Conservation (phyloP, 192 early-diverging fungal genomes). For the Coemansia sp. region DNA sequence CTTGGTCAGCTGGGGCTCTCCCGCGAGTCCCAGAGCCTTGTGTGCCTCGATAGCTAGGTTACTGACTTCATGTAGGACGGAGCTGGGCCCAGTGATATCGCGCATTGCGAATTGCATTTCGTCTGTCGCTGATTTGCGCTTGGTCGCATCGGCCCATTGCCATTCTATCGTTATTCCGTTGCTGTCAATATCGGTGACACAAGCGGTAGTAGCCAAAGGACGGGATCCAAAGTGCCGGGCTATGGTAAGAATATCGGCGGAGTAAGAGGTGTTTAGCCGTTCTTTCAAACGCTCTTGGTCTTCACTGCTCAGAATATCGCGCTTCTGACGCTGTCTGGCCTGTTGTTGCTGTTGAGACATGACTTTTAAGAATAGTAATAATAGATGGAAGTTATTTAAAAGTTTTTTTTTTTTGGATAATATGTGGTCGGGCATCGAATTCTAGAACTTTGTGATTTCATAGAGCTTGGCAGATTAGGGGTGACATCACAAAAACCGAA, state of each 20-base stretch:
- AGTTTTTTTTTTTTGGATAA: too few species aligned
- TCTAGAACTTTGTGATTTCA: not conserved
- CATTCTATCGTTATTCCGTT: slow-evolving; percentile 40
- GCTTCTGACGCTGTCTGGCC: slow-evolving; percentile 15
- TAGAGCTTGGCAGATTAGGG: not conserved
- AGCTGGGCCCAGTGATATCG: slow-evolving; percentile 15
- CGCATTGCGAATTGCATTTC: slow-evolving; percentile 51
- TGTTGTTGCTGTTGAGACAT: slow-evolving; percentile 9
- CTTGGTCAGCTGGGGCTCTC: slow-evolving; percentile 14
- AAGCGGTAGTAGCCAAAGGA: slow-evolving; percentile 9
- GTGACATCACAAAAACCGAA: too few species aligned
- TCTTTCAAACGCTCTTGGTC: slow-evolving; percentile 27
- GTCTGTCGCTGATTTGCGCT: slow-evolving; percentile 11
- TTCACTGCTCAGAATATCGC: not conserved
- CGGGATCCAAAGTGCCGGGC: slow-evolving; percentile 39
- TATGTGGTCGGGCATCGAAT: not conserved
- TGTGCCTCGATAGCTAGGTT: slow-evolving; percentile 35
- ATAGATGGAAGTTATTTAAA: not conserved
- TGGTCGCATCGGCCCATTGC: slow-evolving; percentile 17
- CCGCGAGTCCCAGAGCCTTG: slow-evolving; percentile 15
- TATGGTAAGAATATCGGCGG: slow-evolving; percentile 20
- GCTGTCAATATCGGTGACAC: slow-evolving; percentile 27
- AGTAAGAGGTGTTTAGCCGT: slow-evolving; percentile 27
- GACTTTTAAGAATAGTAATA: not conserved
- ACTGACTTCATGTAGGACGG: slow-evolving; percentile 36